Evolutionary conservation across 2,329 filamentous ascomycete genomes (phyloP).

Genomic region (Trichoderma endophyticum): DNA sequence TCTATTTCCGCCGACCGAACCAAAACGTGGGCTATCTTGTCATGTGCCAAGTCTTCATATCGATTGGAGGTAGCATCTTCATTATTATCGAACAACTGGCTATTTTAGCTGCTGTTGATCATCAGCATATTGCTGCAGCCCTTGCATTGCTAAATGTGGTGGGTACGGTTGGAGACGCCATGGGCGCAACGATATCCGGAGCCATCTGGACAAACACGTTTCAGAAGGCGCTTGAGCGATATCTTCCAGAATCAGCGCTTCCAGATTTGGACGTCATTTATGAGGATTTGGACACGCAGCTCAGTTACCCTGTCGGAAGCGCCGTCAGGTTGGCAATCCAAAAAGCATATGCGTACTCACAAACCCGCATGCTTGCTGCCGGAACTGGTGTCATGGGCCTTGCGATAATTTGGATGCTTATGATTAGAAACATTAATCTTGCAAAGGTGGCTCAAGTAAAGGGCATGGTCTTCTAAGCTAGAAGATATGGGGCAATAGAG

Average conservation of each 20-base stretch:
- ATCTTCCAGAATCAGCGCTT: constrained; percentile 37
- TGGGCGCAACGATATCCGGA: constrained; percentile 44
- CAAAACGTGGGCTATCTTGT: constrained; percentile 47
- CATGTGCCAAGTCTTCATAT: constrained; percentile 53
- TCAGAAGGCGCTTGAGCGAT: constrained; percentile 31
- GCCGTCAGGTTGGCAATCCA: constrained; percentile 42
- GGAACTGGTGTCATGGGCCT: constrained; percentile 32
- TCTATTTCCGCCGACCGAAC: constrained; percentile 37
- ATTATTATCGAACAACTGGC: constrained; percentile 55
- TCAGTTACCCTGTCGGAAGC: constrained; percentile 40
- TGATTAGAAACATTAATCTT: constrained; percentile 33
- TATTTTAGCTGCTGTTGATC: constrained; percentile 53
- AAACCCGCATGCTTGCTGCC: constrained; percentile 40
- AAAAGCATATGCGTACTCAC: constrained; percentile 45
- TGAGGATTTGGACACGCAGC: constrained; percentile 33
- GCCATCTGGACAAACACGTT: constrained; percentile 45
- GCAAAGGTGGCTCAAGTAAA: constrained; percentile 32
- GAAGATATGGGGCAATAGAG: background rate
- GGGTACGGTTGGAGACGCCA: constrained; percentile 43
- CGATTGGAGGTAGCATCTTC: constrained; percentile 52
- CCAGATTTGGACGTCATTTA: constrained; percentile 43
- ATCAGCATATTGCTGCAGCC: constrained; percentile 51
- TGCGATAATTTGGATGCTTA: constrained; percentile 28
- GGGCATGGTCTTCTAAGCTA: constrained; percentile 29
- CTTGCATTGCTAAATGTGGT: constrained; percentile 46